Percentiles rank a stretch among this genome's conserved stretches.
These are phyloP conservation scores for Yamadazyma dushanensis DNA, from an alignment of 1,139 yeast genomes.

Conservation along the genomic window DNA sequence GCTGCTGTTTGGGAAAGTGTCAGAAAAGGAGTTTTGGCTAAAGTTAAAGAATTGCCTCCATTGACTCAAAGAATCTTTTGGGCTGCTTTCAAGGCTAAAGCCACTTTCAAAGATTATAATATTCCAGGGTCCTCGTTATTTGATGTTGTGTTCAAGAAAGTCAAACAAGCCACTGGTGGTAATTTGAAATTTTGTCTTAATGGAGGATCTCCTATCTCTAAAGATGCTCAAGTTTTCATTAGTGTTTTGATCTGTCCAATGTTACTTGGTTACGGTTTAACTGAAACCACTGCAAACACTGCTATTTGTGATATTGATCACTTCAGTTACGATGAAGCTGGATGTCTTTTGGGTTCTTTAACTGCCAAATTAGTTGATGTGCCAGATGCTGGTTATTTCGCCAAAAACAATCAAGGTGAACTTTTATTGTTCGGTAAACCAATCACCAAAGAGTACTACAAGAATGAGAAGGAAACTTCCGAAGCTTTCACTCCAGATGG, in stretches of 20 bases:
- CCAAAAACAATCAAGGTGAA: conserved; percentile 94
- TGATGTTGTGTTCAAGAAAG: conserved; percentile 76
- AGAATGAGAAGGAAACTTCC: conserved; percentile 79
- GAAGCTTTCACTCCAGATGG: conserved; percentile 80
- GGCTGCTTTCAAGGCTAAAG: conserved; percentile 80
- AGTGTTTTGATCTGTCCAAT: conserved; percentile 79
- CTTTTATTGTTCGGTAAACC: conserved; percentile 74
- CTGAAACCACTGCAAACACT: conserved; percentile 94
- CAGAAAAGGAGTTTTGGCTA: conserved; percentile 85
- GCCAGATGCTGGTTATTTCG: conserved; percentile 87
- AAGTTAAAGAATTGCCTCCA: conserved; percentile 67
- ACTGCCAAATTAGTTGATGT: conserved; percentile 91
- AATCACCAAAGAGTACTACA: conserved; percentile 75
- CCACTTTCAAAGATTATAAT: conserved; percentile 56
- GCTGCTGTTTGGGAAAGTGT: conserved; percentile 99
- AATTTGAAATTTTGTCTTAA: conserved; percentile 68
- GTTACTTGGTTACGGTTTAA: conserved; percentile 94
- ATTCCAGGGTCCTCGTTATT: conserved; percentile 71
- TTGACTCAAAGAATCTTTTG: conserved; percentile 81
- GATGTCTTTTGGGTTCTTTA: conserved; percentile 78
- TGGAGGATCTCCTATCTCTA: conserved; percentile 93
- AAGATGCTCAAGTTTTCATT: conserved; percentile 83
- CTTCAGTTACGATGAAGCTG: conserved; percentile 75
- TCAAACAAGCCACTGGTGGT: conserved; percentile 96
- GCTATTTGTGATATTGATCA: conserved; percentile 64